These are phyloP conservation scores for Venturiaceae sp. DNA, from an alignment of 2,329 filamentous ascomycete genomes.

Conservation along the genomic window DNA sequence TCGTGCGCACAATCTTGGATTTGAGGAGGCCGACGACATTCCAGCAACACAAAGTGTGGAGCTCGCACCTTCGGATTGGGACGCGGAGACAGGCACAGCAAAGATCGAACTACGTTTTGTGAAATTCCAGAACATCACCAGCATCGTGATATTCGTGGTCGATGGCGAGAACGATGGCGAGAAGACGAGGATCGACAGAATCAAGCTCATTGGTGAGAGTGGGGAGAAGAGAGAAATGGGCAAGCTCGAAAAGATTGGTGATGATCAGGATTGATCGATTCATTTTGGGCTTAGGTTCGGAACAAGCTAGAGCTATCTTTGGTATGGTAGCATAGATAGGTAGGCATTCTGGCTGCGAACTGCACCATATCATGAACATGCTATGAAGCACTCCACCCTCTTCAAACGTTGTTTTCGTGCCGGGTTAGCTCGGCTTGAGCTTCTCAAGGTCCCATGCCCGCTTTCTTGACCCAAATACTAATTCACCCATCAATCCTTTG, in stretches of 20 bases:
- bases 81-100: slow-evolving; percentile 38
- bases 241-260: slow-evolving; percentile 88
- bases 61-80: slow-evolving; percentile 68
- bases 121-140: slow-evolving; percentile 93
- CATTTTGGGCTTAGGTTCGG: not conserved
- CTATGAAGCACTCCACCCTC: no score
- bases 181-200: slow-evolving; percentile 71
- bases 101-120: slow-evolving; percentile 68
- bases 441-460: no score
- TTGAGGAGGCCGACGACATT: slow-evolving; percentile 87
- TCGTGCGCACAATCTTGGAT: slow-evolving; percentile 80
- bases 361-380: not conserved
- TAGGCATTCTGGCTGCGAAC: no score
- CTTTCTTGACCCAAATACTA: no score
- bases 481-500: no score
- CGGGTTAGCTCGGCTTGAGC: no score
- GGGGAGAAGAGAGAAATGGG: slow-evolving; percentile 90
- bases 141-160: slow-evolving; percentile 77
- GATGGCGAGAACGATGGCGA: slow-evolving; percentile 73
- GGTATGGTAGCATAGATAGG: no score
- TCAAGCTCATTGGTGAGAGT: slow-evolving; percentile 75
- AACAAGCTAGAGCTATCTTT: not conserved
- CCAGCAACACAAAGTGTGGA: slow-evolving; percentile 71
- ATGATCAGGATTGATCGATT: slow-evolving; percentile 38
- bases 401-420: no score